These are phyloP conservation scores for Fomitopsis schrenkii DNA, from an alignment of 1,284 basidiomycete species.

Conservation along the genomic window DNA sequence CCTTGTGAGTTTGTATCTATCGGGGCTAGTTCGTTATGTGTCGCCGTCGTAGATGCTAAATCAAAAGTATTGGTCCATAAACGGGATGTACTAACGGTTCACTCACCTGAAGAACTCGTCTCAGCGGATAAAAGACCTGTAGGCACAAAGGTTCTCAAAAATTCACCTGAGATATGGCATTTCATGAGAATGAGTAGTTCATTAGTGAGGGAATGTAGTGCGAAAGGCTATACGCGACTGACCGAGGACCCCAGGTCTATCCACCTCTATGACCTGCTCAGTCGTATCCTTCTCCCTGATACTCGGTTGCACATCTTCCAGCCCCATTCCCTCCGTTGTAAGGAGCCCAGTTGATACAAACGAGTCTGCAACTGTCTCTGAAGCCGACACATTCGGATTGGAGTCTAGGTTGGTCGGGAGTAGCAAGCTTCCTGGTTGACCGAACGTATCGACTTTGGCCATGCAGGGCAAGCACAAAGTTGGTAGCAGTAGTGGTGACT, in stretches of 20 bases:
- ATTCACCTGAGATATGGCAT: neutral
- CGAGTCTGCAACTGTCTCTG: neutral
- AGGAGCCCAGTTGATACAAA: neutral
- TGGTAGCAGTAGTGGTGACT: neutral
- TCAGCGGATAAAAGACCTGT: slow-evolving; percentile 11
- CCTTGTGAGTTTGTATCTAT: neutral
- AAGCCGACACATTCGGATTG: neutral
- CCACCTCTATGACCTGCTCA: neutral
- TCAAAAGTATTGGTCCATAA: neutral
- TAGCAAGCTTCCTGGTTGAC: neutral
- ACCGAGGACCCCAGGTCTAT: neutral
- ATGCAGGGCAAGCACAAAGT: neutral
- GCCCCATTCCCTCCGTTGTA: neutral
- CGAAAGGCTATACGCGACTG: neutral
- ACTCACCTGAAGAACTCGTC: neutral
- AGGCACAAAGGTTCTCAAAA: neutral
- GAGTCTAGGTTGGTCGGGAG: neutral
- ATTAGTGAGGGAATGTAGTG: neutral
- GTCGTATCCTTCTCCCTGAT: neutral
- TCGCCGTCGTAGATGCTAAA: neutral
- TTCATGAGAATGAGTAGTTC: neutral
- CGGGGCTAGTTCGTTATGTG: neutral
- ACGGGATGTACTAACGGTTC: neutral
- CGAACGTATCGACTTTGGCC: neutral
- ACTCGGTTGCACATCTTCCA: neutral